phyloP scores from a whole-genome alignment of 1,139 yeast genomes.

The Hemisphaericaspora subhashii region DNA sequence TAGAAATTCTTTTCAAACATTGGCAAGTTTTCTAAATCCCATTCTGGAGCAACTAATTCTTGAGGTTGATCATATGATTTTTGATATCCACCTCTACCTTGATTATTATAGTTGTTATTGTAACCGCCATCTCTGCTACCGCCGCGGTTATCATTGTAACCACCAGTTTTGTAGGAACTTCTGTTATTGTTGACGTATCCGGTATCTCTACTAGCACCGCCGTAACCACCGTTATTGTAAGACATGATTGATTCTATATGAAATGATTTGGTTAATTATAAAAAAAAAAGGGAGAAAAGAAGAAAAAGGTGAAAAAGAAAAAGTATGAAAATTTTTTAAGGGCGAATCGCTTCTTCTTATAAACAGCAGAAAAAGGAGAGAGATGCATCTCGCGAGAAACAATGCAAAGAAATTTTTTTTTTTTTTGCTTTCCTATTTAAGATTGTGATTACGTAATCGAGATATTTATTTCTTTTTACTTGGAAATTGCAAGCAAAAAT shows the following conservation, averaged over 20 bases:
- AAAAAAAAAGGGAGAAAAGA: conserved; percentile 6
- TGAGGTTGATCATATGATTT: conserved; percentile 35
- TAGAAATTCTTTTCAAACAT: conserved; percentile 95
- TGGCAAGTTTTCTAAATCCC: conserved; percentile 78
- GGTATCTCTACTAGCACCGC: conserved; percentile 23
- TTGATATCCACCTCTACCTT: conserved; percentile 32
- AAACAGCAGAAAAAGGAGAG: neutral
- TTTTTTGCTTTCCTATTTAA: neutral
- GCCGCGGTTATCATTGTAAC: conserved; percentile 27
- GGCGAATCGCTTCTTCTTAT: too few species aligned
- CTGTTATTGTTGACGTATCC: conserved; percentile 18
- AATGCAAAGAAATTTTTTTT: conserved; percentile 6
- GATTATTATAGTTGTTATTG: conserved; percentile 12
- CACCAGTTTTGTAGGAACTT: conserved; percentile 29
- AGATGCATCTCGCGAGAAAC: neutral
- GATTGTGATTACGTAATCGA: neutral
- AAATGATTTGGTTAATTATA: neutral
- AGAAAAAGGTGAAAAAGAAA: neutral
- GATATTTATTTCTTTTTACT: too few species aligned
- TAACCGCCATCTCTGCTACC: conserved; percentile 25
- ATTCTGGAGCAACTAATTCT: conserved; percentile 66
- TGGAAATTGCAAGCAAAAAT: too few species aligned
- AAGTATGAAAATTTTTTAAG: too few species aligned
- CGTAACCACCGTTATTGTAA: conserved; percentile 16
- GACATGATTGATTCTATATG: conserved; percentile 15